Evolutionary conservation across 805 yeast genomes (phyloP).

Genomic region (Candida insectorum): DNA sequence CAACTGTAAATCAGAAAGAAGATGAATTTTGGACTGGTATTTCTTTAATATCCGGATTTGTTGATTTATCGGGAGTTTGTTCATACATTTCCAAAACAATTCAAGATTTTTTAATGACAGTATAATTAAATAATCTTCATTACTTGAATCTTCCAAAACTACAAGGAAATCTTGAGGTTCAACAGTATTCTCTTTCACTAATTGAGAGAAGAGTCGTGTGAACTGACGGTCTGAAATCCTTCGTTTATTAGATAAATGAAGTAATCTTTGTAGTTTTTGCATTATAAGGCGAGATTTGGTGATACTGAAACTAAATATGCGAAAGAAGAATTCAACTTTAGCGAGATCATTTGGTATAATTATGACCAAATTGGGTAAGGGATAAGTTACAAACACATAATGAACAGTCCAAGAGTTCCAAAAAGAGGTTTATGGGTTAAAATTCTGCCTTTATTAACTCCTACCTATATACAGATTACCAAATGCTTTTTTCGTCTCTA

Average conservation of each 20-base stretch:
- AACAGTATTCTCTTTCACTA: conserved; percentile 18
- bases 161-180: conserved; percentile 22
- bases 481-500: conserved; percentile 11
- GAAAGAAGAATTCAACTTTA: too few species aligned
- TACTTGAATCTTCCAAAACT: conserved; percentile 19
- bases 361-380: too few species aligned
- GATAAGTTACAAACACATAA: too few species aligned
- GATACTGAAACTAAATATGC: too few species aligned
- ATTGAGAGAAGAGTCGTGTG: conserved; percentile 23
- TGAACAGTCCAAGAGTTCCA: too few species aligned
- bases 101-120: neutral
- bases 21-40: conserved; percentile 5
- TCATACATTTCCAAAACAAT: conserved; percentile 10
- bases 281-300: too few species aligned
- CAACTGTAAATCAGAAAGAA: conserved; percentile 2
- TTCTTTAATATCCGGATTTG: conserved; percentile 11
- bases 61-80: conserved; percentile 8
- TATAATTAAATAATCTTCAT: conserved; percentile 10
- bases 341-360: too few species aligned
- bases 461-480: too few species aligned
- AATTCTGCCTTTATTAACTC: too few species aligned
- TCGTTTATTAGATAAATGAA: conserved; percentile 10
- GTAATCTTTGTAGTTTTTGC: conserved; percentile 4
- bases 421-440: too few species aligned
- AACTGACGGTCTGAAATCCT: conserved; percentile 22